Evolutionary conservation across 305 asterid genomes (phyloP), one percentile per base, ranked within the genome.

Genomic region (Rubia tinctorum): DNA sequence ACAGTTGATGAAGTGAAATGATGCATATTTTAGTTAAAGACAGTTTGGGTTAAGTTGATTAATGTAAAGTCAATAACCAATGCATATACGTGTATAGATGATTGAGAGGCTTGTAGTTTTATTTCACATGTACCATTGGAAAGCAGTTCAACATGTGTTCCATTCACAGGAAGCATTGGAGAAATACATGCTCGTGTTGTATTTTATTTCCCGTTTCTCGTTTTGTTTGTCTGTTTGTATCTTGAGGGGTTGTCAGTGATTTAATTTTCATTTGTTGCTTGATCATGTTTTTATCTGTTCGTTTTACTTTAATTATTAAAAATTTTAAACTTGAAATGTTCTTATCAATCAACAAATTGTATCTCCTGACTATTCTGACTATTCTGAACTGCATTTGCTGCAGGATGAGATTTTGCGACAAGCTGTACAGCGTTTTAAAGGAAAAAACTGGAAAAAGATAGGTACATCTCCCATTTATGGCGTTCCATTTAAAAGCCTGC

Each of bases 381-480:
- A 79, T 65, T 63, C 59, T 61, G 69, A 55, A 30, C 62, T 75
- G 63, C 55, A 17, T 65, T 75, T 77, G 69, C 66, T 80, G 66
- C 91, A 95, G 99, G 99, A 93, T 77, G 98, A 95, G 74, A 82
- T 86, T 74, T 84, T 95, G 81, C 82, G 89, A 71, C 83, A 87
- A 82, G 98, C 98, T 80, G 99, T 95, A 75, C 94, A 95, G 60
- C 97, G 89, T 53, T 95, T 85, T 83, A 88, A 95, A 77, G 99
- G 98, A 34, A 95, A 95, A 80, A 95, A 93, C 85, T 95, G 99
- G 99, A 95, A 93, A 76, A 95, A 91, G 84, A 93, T 93, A 86
- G 99, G 97, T 93, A 88, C 49, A 14, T 45, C 17, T 60, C n/a
- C n/a, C 17, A 5, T 51, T 22, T 71, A 66, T 40, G 18, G 20